Evolutionary conservation across 2,329 filamentous ascomycete species (phyloP).

Genomic region (Phialophora chinensis): DNA sequence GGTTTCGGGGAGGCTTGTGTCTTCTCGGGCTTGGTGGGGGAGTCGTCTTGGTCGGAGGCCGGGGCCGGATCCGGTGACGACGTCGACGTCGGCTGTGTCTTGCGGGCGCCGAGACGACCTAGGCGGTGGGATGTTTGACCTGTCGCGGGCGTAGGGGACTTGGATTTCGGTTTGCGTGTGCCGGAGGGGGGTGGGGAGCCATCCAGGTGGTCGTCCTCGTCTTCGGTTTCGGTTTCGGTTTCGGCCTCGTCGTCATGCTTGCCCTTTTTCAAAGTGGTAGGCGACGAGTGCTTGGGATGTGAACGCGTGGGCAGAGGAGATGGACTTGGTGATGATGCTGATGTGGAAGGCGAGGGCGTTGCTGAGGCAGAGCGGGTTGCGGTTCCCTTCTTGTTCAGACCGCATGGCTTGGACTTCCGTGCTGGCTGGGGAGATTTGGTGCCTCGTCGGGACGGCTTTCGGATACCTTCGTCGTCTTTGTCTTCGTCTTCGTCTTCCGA

Average conservation of each 20-base stretch:
- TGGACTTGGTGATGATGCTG: background rate
- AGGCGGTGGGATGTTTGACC: slow-evolving; percentile 6
- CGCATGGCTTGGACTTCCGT: slow-evolving; percentile 16
- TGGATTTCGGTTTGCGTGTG: background rate
- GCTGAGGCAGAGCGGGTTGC: slow-evolving; percentile 30
- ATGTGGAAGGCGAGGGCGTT: background rate
- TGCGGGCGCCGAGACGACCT: slow-evolving; percentile 14
- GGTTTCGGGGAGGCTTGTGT: background rate
- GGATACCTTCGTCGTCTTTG: slow-evolving; percentile 20
- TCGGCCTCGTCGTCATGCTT: background rate
- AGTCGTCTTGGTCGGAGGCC: background rate
- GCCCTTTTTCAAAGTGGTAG: background rate
- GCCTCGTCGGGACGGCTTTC: background rate
- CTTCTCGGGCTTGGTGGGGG: background rate
- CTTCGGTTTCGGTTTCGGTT: background rate
- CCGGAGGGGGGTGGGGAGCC: background rate
- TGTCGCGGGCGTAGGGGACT: background rate
- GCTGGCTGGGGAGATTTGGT: slow-evolving; percentile 1
- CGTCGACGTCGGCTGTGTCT: background rate
- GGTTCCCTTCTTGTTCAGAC: slow-evolving; percentile 25
- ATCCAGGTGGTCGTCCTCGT: background rate
- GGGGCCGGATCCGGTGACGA: background rate
- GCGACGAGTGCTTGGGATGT: background rate
- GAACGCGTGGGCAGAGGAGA: slow-evolving; percentile 1
- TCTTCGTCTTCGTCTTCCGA: slow-evolving; percentile 19